Evolutionary conservation across 495 filamentous ascomycete species (phyloP).

Genomic region (Chlorociboria aeruginascens): DNA sequence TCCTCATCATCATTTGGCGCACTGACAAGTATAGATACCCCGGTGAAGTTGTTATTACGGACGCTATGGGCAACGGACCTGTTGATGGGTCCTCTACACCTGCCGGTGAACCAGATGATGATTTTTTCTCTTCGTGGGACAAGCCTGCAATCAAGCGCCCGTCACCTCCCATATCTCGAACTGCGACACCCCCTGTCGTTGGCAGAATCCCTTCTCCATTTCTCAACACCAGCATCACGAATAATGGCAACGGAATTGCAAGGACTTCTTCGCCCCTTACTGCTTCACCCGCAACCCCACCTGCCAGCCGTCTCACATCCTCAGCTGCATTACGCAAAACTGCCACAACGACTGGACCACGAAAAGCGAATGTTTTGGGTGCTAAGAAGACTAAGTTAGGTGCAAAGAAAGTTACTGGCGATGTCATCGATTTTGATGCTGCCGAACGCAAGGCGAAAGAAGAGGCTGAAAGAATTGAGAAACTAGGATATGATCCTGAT

Average conservation of each 20-base stretch:
- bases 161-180: slow-evolving; percentile 85
- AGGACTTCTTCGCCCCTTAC: slow-evolving; percentile 75
- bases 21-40: slow-evolving; percentile 50
- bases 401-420: slow-evolving; percentile 73
- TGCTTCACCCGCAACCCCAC: slow-evolving; percentile 32
- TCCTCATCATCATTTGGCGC: background rate
- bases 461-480: slow-evolving; percentile 91
- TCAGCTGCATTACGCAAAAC: slow-evolving; percentile 65
- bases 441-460: slow-evolving; percentile 95
- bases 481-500: slow-evolving; percentile 95
- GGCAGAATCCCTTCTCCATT: slow-evolving; percentile 82
- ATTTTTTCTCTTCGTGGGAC: slow-evolving; percentile 99
- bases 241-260: slow-evolving; percentile 47
- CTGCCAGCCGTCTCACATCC: slow-evolving; percentile 59
- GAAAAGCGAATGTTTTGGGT: slow-evolving; percentile 75
- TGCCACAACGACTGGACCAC: slow-evolving; percentile 43
- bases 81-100: slow-evolving; percentile 59
- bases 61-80: slow-evolving; percentile 42
- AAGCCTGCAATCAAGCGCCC: slow-evolving; percentile 95
- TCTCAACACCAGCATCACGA: slow-evolving; percentile 51
- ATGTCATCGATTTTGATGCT: slow-evolving; percentile 88
- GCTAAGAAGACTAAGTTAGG: slow-evolving; percentile 86
- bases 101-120: slow-evolving; percentile 67
- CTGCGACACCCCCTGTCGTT: slow-evolving; percentile 73
- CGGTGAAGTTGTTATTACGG: slow-evolving; percentile 73